Evolutionary conservation across 164 flowering plant species (phyloP), one percentile per base, ranked within the genome.

Genomic region (Nelumbo lutea): DNA sequence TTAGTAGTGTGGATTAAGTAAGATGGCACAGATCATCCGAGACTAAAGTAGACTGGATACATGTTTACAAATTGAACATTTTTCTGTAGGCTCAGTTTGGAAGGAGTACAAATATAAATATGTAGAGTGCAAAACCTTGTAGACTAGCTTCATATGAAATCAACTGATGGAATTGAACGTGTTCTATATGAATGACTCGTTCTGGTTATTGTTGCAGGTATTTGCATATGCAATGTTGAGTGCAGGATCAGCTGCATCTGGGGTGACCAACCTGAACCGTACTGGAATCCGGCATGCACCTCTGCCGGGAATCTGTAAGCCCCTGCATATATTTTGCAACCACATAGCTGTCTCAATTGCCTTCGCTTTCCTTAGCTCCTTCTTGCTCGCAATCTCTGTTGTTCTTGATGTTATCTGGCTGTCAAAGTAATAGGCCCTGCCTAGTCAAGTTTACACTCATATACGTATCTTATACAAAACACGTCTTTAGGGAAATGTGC

Each of bases 241-340:
- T 69, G 98, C 96, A 1, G 95, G 90, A 51, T 91, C 98, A 41
- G 96, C 98, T 66, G 86, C 98, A 40, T 79, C 96, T 1, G 93
- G 93, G 2, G 95, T 91, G 15, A 82, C 89, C 64, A 94, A 87
- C 79, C 75, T 94, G 79, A 91, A 94, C 75, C 85, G 90, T 2
- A 90, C 95, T 1, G 98, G 98, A 51, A 85, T 94, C 44, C 78
- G 78, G 9, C 96, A 90, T 69, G 72, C 97, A 0, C 69, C 86
- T 53, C 79, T 94, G 3, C 98, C 98, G 0, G 78, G 90, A 67
- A 90, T 94, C 81, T 94, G 98, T 73, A 88, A 91, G 80, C 85
- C 90, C 6, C 71, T 94, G 14, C 82, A 72, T n/a, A 51, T 53
- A 62, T 94, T 94, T 82, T 91, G 96, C n/a, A 85, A 83, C 71